These are phyloP conservation scores for Arthrobotrys sphaeroides DNA, from an alignment of 2,329 filamentous ascomycete genomes.

Conservation along the genomic window DNA sequence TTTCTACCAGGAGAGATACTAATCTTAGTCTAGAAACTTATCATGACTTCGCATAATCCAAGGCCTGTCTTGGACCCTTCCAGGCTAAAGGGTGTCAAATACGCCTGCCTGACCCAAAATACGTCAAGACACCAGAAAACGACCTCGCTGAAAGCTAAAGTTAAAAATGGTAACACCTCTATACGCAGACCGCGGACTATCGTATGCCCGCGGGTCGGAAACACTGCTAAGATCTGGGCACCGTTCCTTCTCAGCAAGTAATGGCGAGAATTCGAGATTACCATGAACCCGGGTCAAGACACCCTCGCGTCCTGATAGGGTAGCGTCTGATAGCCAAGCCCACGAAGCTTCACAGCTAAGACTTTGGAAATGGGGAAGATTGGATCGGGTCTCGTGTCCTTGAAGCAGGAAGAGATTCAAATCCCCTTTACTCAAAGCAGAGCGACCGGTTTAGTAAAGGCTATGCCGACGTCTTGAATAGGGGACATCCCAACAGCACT, in stretches of 20 bases:
- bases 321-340: constrained; percentile 22
- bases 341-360: constrained; percentile 15
- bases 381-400: constrained; percentile 19
- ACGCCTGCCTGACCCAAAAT: background rate
- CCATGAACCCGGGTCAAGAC: background rate
- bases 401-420: constrained; percentile 15
- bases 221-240: constrained; percentile 7
- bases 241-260: background rate
- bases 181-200: background rate
- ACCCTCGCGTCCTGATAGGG: background rate
- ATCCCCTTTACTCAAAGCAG: constrained; percentile 4
- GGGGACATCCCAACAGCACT: background rate
- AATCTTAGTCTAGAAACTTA: constrained; percentile 20
- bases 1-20: background rate
- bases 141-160: background rate
- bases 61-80: constrained; percentile 7
- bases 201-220: background rate
- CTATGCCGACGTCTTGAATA: constrained; percentile 1
- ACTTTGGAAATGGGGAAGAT: constrained; percentile 10
- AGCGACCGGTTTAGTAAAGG: background rate
- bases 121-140: constrained; percentile 4
- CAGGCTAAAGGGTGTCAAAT: background rate
- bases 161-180: constrained; percentile 18
- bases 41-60: constrained; percentile 8
- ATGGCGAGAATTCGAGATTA: constrained; percentile 10